Percentiles rank a stretch among this genome's conserved stretches.
Evolutionary conservation across 192 early-diverging fungal genomes (phyloP).

Genomic region (Coemansia sp.): DNA sequence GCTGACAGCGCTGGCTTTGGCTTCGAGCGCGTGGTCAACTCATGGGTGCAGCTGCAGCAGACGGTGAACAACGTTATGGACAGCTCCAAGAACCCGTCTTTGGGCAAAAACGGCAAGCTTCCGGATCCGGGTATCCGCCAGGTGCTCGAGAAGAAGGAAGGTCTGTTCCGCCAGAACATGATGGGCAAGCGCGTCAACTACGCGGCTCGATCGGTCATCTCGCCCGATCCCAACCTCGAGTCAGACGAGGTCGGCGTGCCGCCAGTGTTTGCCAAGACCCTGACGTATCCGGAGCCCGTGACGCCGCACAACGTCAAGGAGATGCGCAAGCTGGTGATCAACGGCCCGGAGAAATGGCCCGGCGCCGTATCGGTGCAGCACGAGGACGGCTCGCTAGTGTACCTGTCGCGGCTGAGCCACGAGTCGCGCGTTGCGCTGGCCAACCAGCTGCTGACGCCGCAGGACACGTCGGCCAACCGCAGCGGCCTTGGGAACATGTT

Average conservation of each 20-base stretch:
- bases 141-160: constrained; percentile 98
- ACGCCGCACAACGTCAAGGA: constrained; percentile 93
- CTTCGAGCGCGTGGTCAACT: constrained; percentile 51
- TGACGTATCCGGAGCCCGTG: constrained; percentile 98
- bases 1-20: constrained; percentile 16
- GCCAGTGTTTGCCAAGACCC: constrained; percentile 87
- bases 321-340: constrained; percentile 87
- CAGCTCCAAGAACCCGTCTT: constrained; percentile 78
- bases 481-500: constrained; percentile 53
- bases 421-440: constrained; percentile 91
- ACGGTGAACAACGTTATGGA: constrained; percentile 93
- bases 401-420: constrained; percentile 73
- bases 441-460: constrained; percentile 84
- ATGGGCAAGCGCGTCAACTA: constrained; percentile 99
- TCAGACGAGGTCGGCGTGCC: constrained; percentile 98
- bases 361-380: constrained; percentile 93
- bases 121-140: constrained; percentile 92
- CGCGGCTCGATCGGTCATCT: constrained; percentile 96
- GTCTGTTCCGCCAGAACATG: constrained; percentile 98
- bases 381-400: constrained; percentile 88
- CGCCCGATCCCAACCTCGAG: constrained; percentile 96
- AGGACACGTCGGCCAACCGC: constrained; percentile 50
- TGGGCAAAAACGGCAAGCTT: constrained; percentile 57
- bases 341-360: constrained; percentile 94
- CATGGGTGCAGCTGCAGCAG: constrained; percentile 82